phyloP scores from a whole-genome alignment of 805 yeast species.

The Hanseniaspora taiwanica region DNA sequence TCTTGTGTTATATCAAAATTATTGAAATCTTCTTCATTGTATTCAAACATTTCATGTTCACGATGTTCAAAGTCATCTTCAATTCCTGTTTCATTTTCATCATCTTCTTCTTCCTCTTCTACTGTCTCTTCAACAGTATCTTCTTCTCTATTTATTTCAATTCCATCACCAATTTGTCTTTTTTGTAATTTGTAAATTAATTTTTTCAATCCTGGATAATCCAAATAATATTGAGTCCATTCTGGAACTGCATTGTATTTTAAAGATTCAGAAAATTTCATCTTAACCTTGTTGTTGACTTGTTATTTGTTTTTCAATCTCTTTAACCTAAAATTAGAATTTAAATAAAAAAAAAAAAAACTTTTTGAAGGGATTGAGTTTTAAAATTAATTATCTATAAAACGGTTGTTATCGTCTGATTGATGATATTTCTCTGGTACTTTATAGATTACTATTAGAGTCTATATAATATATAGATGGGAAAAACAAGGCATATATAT shows the following conservation, averaged over 20 bases:
- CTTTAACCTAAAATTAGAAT: too few relatives aligned
- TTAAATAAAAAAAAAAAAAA: too few relatives aligned
- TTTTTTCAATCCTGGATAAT: conserved; percentile 48
- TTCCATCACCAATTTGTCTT: conserved; percentile 14
- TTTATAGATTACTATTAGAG: too few relatives aligned
- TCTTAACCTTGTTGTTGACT: conserved; percentile 11
- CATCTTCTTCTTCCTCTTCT: conserved; percentile 3
- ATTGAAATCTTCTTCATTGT: conserved; percentile 1
- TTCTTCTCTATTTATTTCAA: conserved; percentile 1
- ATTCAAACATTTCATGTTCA: background rate
- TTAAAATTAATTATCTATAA: too few relatives aligned
- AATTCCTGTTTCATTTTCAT: conserved; percentile 6
- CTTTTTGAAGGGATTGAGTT: too few relatives aligned
- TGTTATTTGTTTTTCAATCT: background rate
- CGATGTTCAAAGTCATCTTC: conserved; percentile 2
- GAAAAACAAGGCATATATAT: too few relatives aligned
- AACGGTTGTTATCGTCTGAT: too few relatives aligned
- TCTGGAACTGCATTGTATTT: conserved; percentile 67
- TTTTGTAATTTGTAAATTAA: conserved; percentile 41
- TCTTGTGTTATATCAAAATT: conserved; percentile 3
- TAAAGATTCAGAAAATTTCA: conserved; percentile 62
- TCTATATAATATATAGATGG: too few relatives aligned
- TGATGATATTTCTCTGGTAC: too few relatives aligned
- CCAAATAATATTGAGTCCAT: conserved; percentile 75
- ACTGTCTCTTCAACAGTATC: conserved; percentile 7